A percentile compares a stretch with the other conserved stretches of the same genome.
phyloP scores from a whole-genome alignment of 371 early-diverging fungal genomes.

The Saksenaea vasiformis region DNA sequence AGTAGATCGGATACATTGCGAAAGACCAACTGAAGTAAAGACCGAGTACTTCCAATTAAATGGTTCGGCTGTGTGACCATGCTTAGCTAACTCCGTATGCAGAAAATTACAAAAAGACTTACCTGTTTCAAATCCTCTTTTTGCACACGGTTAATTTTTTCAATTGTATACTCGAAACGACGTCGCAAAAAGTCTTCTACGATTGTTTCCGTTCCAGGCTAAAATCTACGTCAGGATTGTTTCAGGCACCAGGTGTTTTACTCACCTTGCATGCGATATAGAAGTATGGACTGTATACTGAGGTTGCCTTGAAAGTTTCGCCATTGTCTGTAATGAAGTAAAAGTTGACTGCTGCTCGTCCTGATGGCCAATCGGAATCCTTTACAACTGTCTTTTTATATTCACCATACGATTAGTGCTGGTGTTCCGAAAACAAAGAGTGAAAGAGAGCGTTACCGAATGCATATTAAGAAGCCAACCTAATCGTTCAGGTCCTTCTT shows the following conservation, averaged over 20 bases:
- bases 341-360: slow-evolving; percentile 83
- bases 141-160: slow-evolving; percentile 62
- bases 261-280: slow-evolving; percentile 81
- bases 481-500: slow-evolving; percentile 77
- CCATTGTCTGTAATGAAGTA: slow-evolving; percentile 94
- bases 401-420: slow-evolving; percentile 3
- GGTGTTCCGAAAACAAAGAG: not conserved
- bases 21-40: slow-evolving; percentile 80
- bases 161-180: slow-evolving; percentile 68
- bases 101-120: slow-evolving; percentile 6
- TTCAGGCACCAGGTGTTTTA: not conserved
- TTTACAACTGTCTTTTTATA: slow-evolving; percentile 52
- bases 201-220: slow-evolving; percentile 76
- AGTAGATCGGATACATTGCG: slow-evolving; percentile 82
- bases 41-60: slow-evolving; percentile 74
- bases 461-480: slow-evolving; percentile 98
- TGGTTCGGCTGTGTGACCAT: slow-evolving; percentile 78
- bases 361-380: slow-evolving; percentile 67
- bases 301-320: slow-evolving; percentile 84
- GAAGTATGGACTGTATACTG: slow-evolving; percentile 90
- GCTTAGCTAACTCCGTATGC: not conserved
- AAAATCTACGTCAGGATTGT: not conserved
- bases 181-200: slow-evolving; percentile 87
- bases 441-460: slow-evolving; percentile 50
- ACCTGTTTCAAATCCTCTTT: slow-evolving; percentile 91